Base-by-base conservation (phyloP, 2,329 filamentous ascomycete genomes). In the Calonectria hongkongensis region DNA sequence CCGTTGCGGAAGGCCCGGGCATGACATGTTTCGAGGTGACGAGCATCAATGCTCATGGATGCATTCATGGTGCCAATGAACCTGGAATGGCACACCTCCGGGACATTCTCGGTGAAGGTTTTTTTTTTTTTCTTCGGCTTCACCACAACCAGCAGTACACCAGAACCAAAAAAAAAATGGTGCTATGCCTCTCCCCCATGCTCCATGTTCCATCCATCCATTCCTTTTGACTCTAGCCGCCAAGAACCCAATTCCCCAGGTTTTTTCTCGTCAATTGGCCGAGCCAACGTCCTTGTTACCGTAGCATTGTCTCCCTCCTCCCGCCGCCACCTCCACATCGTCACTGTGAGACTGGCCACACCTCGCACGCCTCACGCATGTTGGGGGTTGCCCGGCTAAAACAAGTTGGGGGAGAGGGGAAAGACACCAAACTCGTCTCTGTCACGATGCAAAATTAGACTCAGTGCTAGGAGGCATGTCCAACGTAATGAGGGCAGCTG, bases 101-200 rank as follows among this genome's bases (percentile, higher is more conserved):
- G 68, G 47, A 18, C 25, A 51, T 66, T 60, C 50, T 66, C 68
- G 50, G 60, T 66, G 68, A 64, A 41, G 60, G 60, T 18, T 33
- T 48, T 25, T 13, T 63, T 47, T 63, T 43, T 16, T 21, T 16
- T 27, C 10, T 36, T 36, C 30, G 10, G 63, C 28, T 9, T 39
- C 51, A 39, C 48, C 30, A 39, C 48, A 16, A 12, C 25, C 51
- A 41, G 15, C 45, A 45, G 15, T 16, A 47, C 63, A 50, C 39
- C 15, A 62, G 39, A 45, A 50, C 30, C 18, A 50, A 28, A 51
- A 15, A 21, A 63, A 13, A 27, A 30, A 28, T 30, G 8, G 58
- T 33, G 16, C 56, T 62, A 33, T 25, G 21, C 21, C 21, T 21
- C 21, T 21, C 21, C 21, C 21, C 21, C 21, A 21, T 21, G 21